A percentile compares a stretch with the other conserved stretches of the same genome.
These are phyloP conservation scores for Nigrograna mackinnonii DNA, from an alignment of 2,329 filamentous ascomycete species.

Conservation along the genomic window DNA sequence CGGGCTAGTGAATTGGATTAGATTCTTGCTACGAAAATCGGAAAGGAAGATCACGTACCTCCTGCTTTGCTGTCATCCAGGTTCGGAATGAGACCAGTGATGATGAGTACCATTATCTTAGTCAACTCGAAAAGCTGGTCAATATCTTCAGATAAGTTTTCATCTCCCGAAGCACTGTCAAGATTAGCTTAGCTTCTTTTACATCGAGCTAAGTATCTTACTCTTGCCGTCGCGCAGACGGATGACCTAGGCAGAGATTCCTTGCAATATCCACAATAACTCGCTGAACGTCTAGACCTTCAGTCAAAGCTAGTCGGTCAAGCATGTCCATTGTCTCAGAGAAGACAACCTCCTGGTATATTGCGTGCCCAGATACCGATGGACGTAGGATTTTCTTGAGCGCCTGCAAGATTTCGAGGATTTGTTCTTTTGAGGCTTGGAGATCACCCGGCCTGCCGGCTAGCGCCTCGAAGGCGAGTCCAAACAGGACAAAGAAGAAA, in stretches of 20 bases:
- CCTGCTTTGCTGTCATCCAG: constrained; percentile 60
- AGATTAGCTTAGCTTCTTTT: constrained; percentile 5
- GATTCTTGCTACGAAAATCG: constrained; percentile 42
- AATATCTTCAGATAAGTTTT: constrained; percentile 91
- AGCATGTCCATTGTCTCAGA: constrained; percentile 96
- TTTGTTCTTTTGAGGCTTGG: constrained; percentile 75
- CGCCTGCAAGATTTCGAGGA: constrained; percentile 84
- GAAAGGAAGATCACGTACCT: constrained; percentile 17
- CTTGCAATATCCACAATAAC: constrained; percentile 94
- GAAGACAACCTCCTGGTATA: constrained; percentile 95
- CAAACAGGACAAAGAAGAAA: constrained; percentile 98
- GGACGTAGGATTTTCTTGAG: constrained; percentile 94
- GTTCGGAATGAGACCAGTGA: constrained; percentile 86
- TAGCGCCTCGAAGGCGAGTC: constrained; percentile 92
- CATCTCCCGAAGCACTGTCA: constrained; percentile 55
- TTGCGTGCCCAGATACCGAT: constrained; percentile 92
- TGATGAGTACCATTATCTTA: constrained; percentile 89
- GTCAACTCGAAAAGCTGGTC: constrained; percentile 98
- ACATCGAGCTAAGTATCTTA: constrained; percentile 46
- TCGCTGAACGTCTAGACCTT: constrained; percentile 83
- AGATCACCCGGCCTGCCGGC: constrained; percentile 77
- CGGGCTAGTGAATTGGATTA: constrained; percentile 56
- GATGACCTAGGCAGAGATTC: constrained; percentile 87
- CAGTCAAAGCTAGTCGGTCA: constrained; percentile 88
- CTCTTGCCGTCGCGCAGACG: constrained; percentile 76